Evolutionary conservation across 1,139 yeast genomes (phyloP), one percentile per base, ranked within the genome.

Genomic region (Yamadazyma taylorii): DNA sequence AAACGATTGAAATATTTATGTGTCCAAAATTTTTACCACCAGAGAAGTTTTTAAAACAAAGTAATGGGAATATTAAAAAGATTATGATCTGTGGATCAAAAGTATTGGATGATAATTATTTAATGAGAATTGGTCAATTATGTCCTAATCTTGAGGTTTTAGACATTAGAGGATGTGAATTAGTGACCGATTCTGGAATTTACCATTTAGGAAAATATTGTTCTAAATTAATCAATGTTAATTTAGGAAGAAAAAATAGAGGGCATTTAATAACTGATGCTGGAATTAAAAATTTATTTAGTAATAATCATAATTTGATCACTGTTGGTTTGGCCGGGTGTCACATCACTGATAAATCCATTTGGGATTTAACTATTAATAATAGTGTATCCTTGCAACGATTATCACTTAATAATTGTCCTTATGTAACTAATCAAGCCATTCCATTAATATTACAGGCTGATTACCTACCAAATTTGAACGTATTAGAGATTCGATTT

Each of bases 281-380:
- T 30, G 78, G 94, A 11, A 60, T 89, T 27, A 64, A 76, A 13
- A 72, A 74, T 16, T 62, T 90, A 23, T 76, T 81, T 5, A 67
- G 69, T 30, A 77, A 77, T 49, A 69, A 72, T 46, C 72, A 78
- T 3, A 57, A 67, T 11, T 63, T 89, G 30, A 69, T 69, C 34
- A 89, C 97, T 0, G 67, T 90, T 33, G 97, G 97, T 0, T 63
- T 88, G 12, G 96, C 97, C 0, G 97, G 97, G 6, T 87, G 96
- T 57, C 69, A 76, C 38, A 73, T 90, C 19, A 78, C 85, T 14
- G 96, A 90, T 61, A 72, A 79, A 33, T 70, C 85, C 5, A 63
- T 90, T 17, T 87, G 95, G 95, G 92, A 85, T 52, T 63, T 89
- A 32, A 92, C 92, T 0, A 58, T 74, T 17, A 60, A 69, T 42